These are phyloP conservation scores for Heterobasidion irregulare DNA, from an alignment of 1,284 basidiomycete genomes.

Conservation along the genomic window DNA sequence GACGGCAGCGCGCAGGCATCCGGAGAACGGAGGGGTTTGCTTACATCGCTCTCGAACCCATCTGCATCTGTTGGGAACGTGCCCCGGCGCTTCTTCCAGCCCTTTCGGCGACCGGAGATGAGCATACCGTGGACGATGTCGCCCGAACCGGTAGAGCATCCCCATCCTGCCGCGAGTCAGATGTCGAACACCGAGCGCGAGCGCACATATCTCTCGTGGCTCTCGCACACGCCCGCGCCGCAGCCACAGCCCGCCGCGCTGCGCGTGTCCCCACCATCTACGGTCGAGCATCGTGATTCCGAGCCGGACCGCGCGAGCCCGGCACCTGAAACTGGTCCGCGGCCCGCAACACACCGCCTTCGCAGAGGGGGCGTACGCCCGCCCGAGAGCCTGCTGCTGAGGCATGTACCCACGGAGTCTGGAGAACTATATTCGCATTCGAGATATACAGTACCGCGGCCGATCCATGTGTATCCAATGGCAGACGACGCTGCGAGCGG, in stretches of 20 bases:
- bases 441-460: neutral
- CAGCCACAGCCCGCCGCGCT: conserved; percentile 1
- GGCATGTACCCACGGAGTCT: neutral
- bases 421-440: neutral
- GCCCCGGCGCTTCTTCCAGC: conserved; percentile 11
- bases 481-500: neutral
- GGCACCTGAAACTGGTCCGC: neutral
- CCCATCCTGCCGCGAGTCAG: neutral
- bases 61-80: too few species aligned
- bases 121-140: conserved; percentile 6
- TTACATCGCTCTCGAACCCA: too few species aligned
- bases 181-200: neutral
- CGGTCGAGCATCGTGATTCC: neutral
- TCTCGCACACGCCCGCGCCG: conserved; percentile 4
- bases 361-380: conserved; percentile 12
- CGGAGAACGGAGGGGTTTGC: too few species aligned
- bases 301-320: neutral
- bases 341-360: conserved; percentile 9
- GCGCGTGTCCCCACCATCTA: neutral
- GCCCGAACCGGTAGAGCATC: neutral
- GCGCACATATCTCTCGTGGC: conserved; percentile 11
- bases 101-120: conserved; percentile 6
- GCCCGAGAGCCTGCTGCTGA: conserved; percentile 7
- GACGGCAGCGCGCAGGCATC: too few species aligned
- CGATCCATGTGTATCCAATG: neutral